A percentile compares a stretch with the other conserved stretches of the same genome.
Conservation (phyloP, 352 stramenopile genomes). For the Phytophthora palmivora region DNA sequence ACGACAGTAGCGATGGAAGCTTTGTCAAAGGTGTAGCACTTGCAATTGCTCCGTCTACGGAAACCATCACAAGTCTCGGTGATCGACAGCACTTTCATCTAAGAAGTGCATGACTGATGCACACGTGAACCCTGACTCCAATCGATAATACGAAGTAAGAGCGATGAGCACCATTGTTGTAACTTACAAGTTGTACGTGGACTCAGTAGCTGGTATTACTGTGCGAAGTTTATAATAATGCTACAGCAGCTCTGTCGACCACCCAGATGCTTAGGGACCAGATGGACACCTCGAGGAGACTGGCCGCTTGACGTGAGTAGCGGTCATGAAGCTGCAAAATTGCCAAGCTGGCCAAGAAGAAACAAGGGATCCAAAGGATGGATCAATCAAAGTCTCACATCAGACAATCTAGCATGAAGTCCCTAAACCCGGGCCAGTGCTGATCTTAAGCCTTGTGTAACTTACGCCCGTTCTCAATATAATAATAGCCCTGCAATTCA, state of each 20-base stretch:
- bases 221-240: background rate
- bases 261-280: constrained; percentile 13
- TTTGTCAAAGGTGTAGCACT: constrained; percentile 23
- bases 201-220: too few relatives aligned
- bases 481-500: constrained; percentile 1
- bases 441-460: background rate
- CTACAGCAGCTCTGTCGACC: constrained; percentile 16
- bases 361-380: constrained; percentile 4
- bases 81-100: constrained; percentile 12
- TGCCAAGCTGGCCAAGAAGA: constrained; percentile 10
- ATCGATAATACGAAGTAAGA: too few relatives aligned
- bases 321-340: constrained; percentile 9
- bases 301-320: constrained; percentile 13
- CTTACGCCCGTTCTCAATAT: constrained; percentile 12
- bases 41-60: constrained; percentile 23
- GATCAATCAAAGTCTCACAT: background rate
- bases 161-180: too few relatives aligned
- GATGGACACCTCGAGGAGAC: background rate
- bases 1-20: too few relatives aligned
- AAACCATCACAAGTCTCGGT: constrained; percentile 18
- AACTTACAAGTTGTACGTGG: too few relatives aligned
- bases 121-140: background rate
- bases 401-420: background rate
- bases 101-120: background rate
- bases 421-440: too few relatives aligned